Base-by-base conservation (phyloP, 257 asterid species). In the Ocimum tenuiflorum region DNA sequence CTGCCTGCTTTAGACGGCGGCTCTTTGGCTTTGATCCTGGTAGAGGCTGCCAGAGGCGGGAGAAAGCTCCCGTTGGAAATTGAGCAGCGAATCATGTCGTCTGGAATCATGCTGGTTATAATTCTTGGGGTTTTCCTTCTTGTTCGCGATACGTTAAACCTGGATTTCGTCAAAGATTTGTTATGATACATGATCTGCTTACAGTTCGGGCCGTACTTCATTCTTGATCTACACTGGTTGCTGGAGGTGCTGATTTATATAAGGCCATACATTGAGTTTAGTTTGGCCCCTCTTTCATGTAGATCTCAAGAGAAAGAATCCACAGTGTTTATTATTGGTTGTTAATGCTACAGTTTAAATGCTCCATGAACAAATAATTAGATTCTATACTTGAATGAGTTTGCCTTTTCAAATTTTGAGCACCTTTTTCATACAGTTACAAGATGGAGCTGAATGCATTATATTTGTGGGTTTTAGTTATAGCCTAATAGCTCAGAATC, bases 41-140 rank as follows among this genome's bases (percentile, higher is more conserved):
- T 89, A 22, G 99, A 94, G 78, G 99, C 97, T 13, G 96, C 81
- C 11, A 77, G 99, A 76, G 99, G 99, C 7, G 99, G 99, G 74
- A 85, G 85, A 56, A 94, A 94, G 78, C 87, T 94, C 20, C 99
- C 97, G 4, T 50, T 80, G 47, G 97, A 94, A 65, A 8, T 94
- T 33, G 99, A 94, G 86, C 97, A 94, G 72, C 74, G 77, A 57
- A 94, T 94, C 18, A 90, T 85, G 97, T 90, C 97, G 5, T 87
- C 96, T 11, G 99, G 99, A 63, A 82, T 94, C 50, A 88, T 64
- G 72, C 63, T 88, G 51, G 97, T 90, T 64, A 2, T 90, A 17
- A 59, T 86, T 62, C 87, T 94, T 45, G 99, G 99, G 56, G 53
- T 90, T 2, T 83, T 78, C 77, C 99, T 94, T 72, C 91, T 94